Base-by-base conservation (phyloP, 2,329 filamentous ascomycete species). In the Alternaria ethzedia region DNA sequence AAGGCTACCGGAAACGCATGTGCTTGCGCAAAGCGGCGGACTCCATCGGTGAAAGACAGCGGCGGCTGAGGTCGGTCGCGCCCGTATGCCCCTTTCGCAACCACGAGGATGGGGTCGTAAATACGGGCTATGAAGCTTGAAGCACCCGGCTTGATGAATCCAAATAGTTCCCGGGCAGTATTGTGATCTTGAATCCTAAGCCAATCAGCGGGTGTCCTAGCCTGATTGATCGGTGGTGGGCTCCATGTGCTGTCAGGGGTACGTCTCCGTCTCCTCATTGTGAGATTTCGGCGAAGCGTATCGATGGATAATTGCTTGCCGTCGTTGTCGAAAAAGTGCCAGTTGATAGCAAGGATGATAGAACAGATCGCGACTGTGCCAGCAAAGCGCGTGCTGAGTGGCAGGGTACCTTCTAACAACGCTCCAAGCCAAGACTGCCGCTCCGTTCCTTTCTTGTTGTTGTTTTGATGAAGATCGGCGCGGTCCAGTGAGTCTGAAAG, bases 181-280 rank as follows among this genome's bases (percentile, higher is more conserved):
- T 92, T 90, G 70, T 93, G 91, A 70, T 94, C 91, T 76, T 94
- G 92, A 59, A 93, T 84, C 25, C 87, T 86, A 54, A 94, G 83
- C 92, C 92, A 95, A 15, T 91, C 90, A 5, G 86, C 88, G 1
- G 90, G 91, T n/a, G 89, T 91, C 64, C 91, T 85, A 3, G 90
- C 91, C 74, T 93, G 91, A 71, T 94, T 90, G 64, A 94, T 86
- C 21, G 87, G 85, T 11, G 89, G 83, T 2, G 88, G 83, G 4
- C 56, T 74, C 72, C 71, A 74, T 8, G 60, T 52, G 46, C 55
- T 20, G 51, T 69, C 26, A 11, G 45, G 54, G 45, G 61, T 70
- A 63, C 66, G 66, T 58, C 52, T 69, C 41, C 61, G 67, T 62
- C 57, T 73, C 41, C 54, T 68, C 12, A 79, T 70, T 7, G 78